Percentiles rank a stretch among this genome's conserved stretches.
phyloP scores from a whole-genome alignment of 768 basidiomycete genomes.

The Gelatoporia subvermispora region DNA sequence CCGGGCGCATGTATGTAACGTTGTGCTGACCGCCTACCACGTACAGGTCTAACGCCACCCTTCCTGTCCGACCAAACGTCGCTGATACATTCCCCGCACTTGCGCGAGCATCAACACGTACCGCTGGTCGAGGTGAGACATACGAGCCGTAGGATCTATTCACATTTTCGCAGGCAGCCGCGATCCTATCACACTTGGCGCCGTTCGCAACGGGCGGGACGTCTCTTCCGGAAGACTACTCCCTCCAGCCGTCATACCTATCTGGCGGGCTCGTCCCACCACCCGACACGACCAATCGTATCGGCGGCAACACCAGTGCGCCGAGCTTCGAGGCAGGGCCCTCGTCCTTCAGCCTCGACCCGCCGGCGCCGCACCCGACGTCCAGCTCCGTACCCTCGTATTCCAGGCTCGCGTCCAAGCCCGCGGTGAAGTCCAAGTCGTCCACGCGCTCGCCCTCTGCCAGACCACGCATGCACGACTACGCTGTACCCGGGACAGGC shows the following conservation, averaged over 20 bases:
- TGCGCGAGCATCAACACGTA: conserved; percentile 97
- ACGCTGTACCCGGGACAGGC: conserved; percentile 42
- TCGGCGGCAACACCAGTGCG: conserved; percentile 2
- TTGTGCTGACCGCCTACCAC: not conserved
- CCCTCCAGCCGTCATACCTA: conserved; percentile 84
- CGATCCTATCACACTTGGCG: conserved; percentile 86
- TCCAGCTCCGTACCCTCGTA: conserved; percentile 52
- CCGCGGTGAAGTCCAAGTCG: conserved; percentile 8
- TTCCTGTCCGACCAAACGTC: conserved; percentile 92
- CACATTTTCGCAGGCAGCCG: conserved; percentile 62
- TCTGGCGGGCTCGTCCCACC: conserved; percentile 65
- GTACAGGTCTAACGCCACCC: conserved; percentile 82
- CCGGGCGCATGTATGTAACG: too few species aligned
- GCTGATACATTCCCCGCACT: conserved; percentile 96
- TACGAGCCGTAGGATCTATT: not conserved
- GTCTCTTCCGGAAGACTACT: conserved; percentile 90
- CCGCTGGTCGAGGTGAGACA: conserved; percentile 81
- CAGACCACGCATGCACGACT: conserved; percentile 66
- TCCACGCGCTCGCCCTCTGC: conserved; percentile 11
- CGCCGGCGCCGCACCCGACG: conserved; percentile 22
- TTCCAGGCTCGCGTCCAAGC: conserved; percentile 17
- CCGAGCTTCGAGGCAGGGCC: conserved; percentile 2
- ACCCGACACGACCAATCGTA: conserved; percentile 25
- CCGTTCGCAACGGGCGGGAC: conserved; percentile 58
- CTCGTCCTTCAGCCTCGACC: conserved; percentile 12